Percentiles rank a stretch among this genome's conserved stretches.
Evolutionary conservation across 2,329 filamentous ascomycete species (phyloP).

Genomic region (Colletotrichum sp.): DNA sequence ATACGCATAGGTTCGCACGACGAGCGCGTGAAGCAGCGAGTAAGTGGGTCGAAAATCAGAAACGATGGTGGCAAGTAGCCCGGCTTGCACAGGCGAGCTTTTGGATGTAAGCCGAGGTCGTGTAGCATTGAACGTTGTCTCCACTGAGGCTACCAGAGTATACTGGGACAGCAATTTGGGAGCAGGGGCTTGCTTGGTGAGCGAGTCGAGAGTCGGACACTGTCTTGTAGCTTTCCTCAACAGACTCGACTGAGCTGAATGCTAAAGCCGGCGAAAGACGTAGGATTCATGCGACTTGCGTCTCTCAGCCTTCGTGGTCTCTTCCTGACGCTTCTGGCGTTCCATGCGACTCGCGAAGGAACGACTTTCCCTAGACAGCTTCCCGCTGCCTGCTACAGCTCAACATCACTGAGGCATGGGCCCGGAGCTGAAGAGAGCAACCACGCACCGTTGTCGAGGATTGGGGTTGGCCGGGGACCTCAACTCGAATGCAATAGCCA

Average conservation of each 20-base stretch:
- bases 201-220: too few species aligned
- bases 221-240: neutral
- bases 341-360: neutral
- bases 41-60: neutral
- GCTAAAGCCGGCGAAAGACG: neutral
- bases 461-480: too few species aligned
- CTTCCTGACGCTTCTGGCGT: neutral
- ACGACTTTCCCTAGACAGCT: neutral
- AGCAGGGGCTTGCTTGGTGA: neutral
- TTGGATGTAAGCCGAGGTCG: rapidly evolving
- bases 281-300: neutral
- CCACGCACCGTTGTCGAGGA: neutral
- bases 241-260: neutral
- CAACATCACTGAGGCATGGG: neutral
- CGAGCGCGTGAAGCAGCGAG: neutral
- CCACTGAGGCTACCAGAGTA: too few species aligned
- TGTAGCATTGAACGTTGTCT: too few species aligned
- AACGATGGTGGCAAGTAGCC: neutral
- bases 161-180: neutral
- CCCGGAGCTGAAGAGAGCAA: neutral
- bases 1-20: neutral
- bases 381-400: neutral
- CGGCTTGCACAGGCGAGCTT: too few species aligned
- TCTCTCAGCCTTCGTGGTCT: neutral
- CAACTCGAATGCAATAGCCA: neutral